phyloP scores from a whole-genome alignment of 495 filamentous ascomycete species.

The Cercophora sp. region DNA sequence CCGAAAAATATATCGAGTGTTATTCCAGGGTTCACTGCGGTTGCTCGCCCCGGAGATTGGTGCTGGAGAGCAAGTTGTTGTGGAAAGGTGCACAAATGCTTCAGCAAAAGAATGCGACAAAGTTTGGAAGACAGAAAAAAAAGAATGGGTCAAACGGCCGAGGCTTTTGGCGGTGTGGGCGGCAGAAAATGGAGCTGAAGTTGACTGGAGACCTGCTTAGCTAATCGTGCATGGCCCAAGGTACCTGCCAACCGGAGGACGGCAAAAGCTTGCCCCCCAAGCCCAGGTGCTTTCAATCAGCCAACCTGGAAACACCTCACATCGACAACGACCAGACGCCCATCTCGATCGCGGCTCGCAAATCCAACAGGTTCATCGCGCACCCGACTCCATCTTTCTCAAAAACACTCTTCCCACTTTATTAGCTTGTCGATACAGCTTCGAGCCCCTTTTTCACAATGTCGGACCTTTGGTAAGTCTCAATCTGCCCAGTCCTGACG shows the following conservation, averaged over 20 bases:
- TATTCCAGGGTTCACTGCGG: slow-evolving; percentile 32
- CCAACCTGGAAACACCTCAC: slow-evolving; percentile 43
- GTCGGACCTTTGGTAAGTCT: slow-evolving; percentile 40
- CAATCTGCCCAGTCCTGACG: slow-evolving; percentile 21
- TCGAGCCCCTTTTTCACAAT: slow-evolving; percentile 36
- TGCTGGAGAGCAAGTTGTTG: slow-evolving; percentile 11
- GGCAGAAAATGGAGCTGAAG: slow-evolving; percentile 15
- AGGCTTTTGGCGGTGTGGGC: slow-evolving; percentile 7
- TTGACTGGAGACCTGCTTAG: slow-evolving; percentile 25
- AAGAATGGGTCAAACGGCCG: not conserved
- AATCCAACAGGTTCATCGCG: slow-evolving; percentile 20
- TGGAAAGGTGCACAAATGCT: slow-evolving; percentile 2
- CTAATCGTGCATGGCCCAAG: slow-evolving; percentile 17
- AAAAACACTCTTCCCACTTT: slow-evolving; percentile 10
- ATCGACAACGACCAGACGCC: slow-evolving; percentile 24
- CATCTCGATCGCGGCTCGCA: slow-evolving; percentile 11
- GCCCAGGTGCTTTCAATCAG: slow-evolving; percentile 28
- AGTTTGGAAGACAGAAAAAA: slow-evolving; percentile 9
- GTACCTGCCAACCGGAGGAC: slow-evolving; percentile 9
- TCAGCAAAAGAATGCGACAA: not conserved
- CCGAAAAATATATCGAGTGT: not conserved
- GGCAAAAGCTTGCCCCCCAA: slow-evolving; percentile 27
- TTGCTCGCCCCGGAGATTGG: slow-evolving; percentile 27
- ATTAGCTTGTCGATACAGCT: slow-evolving; percentile 25
- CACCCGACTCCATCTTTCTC: slow-evolving; percentile 11